Percentiles rank a stretch among this genome's conserved stretches.
These are phyloP conservation scores for Rhodomyrtus tomentosa DNA, from an alignment of 345 rosid genomes.

Conservation along the genomic window DNA sequence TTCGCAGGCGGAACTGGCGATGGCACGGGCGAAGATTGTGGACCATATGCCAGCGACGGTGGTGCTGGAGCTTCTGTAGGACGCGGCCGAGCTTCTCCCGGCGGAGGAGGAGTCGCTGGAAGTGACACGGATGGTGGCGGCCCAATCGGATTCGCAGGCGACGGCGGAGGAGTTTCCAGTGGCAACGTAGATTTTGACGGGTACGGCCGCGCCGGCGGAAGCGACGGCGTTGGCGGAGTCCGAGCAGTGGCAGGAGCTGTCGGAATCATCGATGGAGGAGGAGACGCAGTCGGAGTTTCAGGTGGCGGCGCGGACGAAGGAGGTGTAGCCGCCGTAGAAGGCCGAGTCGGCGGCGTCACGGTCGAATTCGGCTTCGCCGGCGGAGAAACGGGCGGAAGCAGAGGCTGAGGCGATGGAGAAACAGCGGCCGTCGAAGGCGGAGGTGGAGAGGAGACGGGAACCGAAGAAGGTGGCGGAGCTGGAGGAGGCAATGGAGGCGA, in stretches of 20 bases:
- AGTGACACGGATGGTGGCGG: background rate
- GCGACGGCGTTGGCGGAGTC: background rate
- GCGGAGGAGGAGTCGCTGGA: background rate
- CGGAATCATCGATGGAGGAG: background rate
- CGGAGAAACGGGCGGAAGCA: background rate
- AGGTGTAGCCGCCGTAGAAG: background rate
- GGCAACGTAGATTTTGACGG: background rate
- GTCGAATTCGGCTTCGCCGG: slow-evolving; percentile 2
- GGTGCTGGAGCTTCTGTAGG: background rate
- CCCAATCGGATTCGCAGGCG: background rate
- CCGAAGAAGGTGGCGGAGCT: background rate
- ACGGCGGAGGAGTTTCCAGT: background rate
- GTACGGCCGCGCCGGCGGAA: background rate
- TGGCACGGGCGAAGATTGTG: background rate
- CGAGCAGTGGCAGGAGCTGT: background rate
- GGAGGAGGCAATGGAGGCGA: background rate
- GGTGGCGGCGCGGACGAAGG: background rate
- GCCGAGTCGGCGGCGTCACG: background rate
- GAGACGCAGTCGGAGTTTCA: background rate
- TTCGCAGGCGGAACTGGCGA: background rate
- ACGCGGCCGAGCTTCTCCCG: background rate
- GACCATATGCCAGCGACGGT: background rate
- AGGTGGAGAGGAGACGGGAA: background rate
- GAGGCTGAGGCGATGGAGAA: background rate
- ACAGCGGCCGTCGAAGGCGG: background rate